These are phyloP conservation scores for Xylariales sp. DNA, from an alignment of 2,329 filamentous ascomycete species.

Conservation along the genomic window DNA sequence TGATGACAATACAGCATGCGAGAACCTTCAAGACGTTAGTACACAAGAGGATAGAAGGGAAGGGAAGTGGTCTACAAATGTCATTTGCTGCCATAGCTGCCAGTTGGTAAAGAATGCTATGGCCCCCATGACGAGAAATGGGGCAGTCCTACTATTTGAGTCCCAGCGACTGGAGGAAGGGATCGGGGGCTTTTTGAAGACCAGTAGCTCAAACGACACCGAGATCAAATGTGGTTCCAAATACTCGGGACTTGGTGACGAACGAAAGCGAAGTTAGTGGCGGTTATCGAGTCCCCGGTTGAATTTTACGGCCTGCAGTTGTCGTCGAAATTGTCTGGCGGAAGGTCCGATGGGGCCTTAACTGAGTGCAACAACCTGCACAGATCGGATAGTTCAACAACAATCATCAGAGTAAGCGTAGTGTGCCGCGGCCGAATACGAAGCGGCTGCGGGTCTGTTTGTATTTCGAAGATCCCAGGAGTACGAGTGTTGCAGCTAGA, in stretches of 20 bases:
- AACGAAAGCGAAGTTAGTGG: constrained; percentile 1
- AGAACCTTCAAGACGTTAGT: constrained; percentile 54
- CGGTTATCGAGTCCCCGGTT: background rate
- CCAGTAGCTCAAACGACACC: background rate
- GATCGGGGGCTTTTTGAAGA: background rate
- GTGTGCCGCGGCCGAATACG: constrained; percentile 2
- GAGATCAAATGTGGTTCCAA: background rate
- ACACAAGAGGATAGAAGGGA: no score
- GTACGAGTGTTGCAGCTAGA: background rate
- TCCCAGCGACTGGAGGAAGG: background rate
- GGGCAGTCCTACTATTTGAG: no score
- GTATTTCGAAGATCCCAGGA: background rate
- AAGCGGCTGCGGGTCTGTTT: constrained; percentile 2
- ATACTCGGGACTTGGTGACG: background rate
- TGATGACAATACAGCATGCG: constrained; percentile 62
- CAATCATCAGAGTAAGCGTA: no score
- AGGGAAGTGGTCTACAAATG: constrained; percentile 64
- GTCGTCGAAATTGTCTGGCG: background rate
- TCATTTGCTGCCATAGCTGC: constrained; percentile 86
- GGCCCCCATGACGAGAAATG: background rate
- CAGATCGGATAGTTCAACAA: no score
- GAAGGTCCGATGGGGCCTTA: background rate
- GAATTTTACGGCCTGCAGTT: constrained; percentile 1
- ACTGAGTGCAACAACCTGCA: background rate
- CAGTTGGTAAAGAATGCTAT: constrained; percentile 61